Percentiles rank a stretch among this genome's conserved stretches.
Evolutionary conservation across 148 eudicot genomes (phyloP).

Genomic region (Nepenthes gracilis): DNA sequence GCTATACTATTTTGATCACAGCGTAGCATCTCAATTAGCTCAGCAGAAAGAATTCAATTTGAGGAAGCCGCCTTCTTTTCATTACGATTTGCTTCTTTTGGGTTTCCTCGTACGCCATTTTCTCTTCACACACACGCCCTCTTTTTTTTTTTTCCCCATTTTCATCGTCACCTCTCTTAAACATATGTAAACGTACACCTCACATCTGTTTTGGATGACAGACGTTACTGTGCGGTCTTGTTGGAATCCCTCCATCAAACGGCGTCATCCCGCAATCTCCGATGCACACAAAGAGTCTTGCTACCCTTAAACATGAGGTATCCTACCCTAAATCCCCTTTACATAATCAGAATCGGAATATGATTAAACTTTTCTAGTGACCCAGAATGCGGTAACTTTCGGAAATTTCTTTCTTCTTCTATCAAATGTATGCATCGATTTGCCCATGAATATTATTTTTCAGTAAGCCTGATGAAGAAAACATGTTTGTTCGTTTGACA

Average conservation of each 20-base stretch:
- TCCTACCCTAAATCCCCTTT: background rate
- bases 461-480: background rate
- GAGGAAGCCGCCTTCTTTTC: constrained; percentile 75
- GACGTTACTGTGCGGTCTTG: constrained; percentile 75
- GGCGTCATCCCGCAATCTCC: constrained; percentile 96
- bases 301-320: constrained; percentile 90
- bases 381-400: no score
- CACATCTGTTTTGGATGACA: constrained; percentile 10
- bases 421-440: background rate
- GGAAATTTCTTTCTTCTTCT: no score
- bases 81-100: constrained; percentile 80
- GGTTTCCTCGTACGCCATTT: constrained; percentile 61
- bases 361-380: no score
- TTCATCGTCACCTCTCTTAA: background rate
- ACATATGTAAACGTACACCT: background rate
- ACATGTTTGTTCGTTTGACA: constrained; percentile 9
- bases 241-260: constrained; percentile 85
- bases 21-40: constrained; percentile 93
- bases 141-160: background rate
- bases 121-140: background rate
- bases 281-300: constrained; percentile 92
- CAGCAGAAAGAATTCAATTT: constrained; percentile 90
- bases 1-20: constrained; percentile 89
- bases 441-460: background rate
- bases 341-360: background rate